These are phyloP conservation scores for Pistacia vera DNA, from an alignment of 345 rosid species.

Conservation along the genomic window DNA sequence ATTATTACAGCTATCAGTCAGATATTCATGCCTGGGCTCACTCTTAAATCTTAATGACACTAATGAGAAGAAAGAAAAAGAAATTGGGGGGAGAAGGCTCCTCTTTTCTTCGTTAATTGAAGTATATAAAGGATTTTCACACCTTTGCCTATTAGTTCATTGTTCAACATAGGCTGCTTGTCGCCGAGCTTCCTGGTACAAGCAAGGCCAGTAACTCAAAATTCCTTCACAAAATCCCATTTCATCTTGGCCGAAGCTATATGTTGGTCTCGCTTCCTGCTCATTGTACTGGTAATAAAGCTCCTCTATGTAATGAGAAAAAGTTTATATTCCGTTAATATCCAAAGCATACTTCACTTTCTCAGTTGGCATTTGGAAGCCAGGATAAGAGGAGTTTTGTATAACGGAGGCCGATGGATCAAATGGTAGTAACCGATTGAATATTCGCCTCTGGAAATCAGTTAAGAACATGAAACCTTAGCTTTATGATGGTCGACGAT, in stretches of 20 bases:
- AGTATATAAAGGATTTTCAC: neutral
- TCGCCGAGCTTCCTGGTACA: constrained; percentile 19
- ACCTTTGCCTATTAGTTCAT: neutral
- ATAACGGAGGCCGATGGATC: too few species aligned
- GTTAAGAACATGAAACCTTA: too few species aligned
- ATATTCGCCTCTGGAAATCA: too few species aligned
- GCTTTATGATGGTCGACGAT: too few species aligned
- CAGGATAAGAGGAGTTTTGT: too few species aligned
- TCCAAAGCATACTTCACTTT: too few species aligned
- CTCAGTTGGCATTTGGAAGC: too few species aligned
- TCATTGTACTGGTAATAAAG: neutral
- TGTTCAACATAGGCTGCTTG: neutral
- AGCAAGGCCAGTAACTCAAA: constrained; percentile 44
- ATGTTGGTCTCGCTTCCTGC: constrained; percentile 12
- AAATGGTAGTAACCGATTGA: too few species aligned
- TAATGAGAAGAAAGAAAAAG: too few species aligned
- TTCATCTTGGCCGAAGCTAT: constrained; percentile 17
- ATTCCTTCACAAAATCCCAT: constrained; percentile 24
- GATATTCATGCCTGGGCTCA: neutral
- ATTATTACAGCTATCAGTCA: neutral
- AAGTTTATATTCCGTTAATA: too few species aligned
- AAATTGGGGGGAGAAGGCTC: neutral
- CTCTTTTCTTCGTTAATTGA: neutral
- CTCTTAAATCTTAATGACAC: neutral
- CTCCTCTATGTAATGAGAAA: constrained; percentile 17